phyloP scores from a whole-genome alignment of 257 asterid species.

The Solanum sitiens region DNA sequence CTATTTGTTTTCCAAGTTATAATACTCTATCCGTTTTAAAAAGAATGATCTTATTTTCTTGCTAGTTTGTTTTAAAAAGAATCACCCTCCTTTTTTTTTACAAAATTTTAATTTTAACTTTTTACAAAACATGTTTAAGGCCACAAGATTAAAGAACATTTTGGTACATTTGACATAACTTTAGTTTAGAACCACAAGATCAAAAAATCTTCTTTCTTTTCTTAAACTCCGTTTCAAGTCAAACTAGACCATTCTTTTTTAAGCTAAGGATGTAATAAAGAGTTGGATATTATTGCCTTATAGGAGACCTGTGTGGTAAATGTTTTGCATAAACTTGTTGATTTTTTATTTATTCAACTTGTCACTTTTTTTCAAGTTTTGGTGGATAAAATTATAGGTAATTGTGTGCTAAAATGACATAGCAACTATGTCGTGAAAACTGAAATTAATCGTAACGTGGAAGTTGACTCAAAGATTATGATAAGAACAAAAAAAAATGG shows the following conservation, averaged over 20 bases:
- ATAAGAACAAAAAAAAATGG: no score
- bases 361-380: neutral
- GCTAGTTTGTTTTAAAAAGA: no score
- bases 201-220: no score
- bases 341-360: neutral
- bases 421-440: no score
- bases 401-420: no score
- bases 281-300: neutral
- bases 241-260: no score
- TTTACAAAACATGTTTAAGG: rapidly evolving
- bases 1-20: neutral
- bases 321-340: neutral
- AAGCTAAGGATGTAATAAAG: rapidly evolving
- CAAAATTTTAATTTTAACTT: no score
- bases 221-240: no score
- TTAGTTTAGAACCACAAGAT: no score
- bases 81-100: no score
- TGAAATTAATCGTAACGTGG: neutral
- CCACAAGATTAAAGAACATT: no score
- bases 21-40: rapidly evolving
- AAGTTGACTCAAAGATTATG: neutral
- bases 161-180: no score
- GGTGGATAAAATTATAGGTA: neutral
- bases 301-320: neutral
- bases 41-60: rapidly evolving